These are phyloP conservation scores for Monosporascus ibericus DNA, from an alignment of 2,329 filamentous ascomycete species.

Conservation along the genomic window DNA sequence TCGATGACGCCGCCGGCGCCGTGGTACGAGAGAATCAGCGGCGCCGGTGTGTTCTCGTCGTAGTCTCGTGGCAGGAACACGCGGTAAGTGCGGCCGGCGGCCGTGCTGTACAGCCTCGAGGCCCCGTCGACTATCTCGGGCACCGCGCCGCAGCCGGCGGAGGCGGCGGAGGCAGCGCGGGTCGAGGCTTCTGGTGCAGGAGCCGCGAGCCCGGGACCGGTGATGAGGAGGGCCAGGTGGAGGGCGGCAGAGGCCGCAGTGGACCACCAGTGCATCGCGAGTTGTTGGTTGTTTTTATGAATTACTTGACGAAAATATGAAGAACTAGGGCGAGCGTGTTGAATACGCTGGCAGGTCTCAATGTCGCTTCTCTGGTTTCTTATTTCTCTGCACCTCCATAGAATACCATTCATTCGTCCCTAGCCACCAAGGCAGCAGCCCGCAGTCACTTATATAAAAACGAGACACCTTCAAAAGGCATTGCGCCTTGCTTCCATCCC, in stretches of 20 bases:
- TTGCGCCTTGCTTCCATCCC: too few species aligned
- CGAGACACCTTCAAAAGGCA: too few species aligned
- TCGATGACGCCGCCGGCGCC: constrained; percentile 16
- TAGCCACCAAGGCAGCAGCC: too few species aligned
- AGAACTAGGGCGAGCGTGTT: too few species aligned
- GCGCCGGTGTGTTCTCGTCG: constrained; percentile 9
- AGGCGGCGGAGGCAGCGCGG: not conserved
- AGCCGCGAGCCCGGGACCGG: not conserved
- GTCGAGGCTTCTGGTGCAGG: not conserved
- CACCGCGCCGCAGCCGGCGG: constrained; percentile 6
- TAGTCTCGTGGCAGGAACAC: constrained; percentile 17
- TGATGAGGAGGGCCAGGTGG: not conserved
- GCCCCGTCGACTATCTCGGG: constrained; percentile 5
- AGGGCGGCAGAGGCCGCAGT: not conserved
- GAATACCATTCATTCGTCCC: too few species aligned
- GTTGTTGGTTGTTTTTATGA: too few species aligned
- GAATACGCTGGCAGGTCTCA: too few species aligned
- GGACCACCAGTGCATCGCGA: too few species aligned
- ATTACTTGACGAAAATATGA: too few species aligned
- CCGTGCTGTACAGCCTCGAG: constrained; percentile 11
- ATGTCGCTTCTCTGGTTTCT: too few species aligned
- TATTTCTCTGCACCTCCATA: too few species aligned
- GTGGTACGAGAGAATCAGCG: constrained; percentile 20
- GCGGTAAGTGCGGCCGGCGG: constrained; percentile 12
- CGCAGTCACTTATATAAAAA: too few species aligned